Evolutionary conservation across 345 rosid genomes (phyloP).

Genomic region (Rhodamnia argentea): DNA sequence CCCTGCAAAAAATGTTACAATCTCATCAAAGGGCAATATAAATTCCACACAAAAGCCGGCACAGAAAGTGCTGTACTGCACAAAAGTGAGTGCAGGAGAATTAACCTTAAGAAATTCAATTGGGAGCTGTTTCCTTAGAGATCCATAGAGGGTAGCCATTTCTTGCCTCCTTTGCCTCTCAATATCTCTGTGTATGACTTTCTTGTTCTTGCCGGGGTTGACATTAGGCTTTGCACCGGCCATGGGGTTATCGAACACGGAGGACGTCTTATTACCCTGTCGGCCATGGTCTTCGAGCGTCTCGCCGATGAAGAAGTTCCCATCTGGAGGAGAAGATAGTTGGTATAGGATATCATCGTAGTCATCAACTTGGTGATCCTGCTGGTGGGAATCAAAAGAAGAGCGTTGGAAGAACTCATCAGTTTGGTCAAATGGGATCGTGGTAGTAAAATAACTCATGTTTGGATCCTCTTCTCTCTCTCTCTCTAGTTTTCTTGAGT

Average conservation of each 20-base stretch:
- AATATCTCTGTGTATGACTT: constrained; percentile 21
- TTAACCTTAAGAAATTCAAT: constrained; percentile 25
- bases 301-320: not conserved
- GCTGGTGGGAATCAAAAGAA: constrained; percentile 1
- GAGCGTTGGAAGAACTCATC: constrained; percentile 12
- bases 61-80: not conserved
- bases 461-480: not conserved
- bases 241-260: not conserved
- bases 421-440: constrained; percentile 7
- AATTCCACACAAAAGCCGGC: not conserved
- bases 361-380: not conserved
- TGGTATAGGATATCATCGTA: not conserved
- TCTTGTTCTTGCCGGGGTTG: constrained; percentile 8
- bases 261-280: not conserved
- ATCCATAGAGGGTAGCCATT: constrained; percentile 20
- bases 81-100: not conserved
- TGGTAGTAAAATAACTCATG: constrained; percentile 12
- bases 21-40: not conserved
- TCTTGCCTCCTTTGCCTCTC: constrained; percentile 38
- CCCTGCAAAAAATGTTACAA: constrained; percentile 18
- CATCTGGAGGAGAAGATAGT: not conserved
- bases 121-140: constrained; percentile 26
- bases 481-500: not conserved
- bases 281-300: not conserved
- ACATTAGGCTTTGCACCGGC: not conserved